phyloP scores from a whole-genome alignment of 345 rosid species.

The Rhodamnia argentea region DNA sequence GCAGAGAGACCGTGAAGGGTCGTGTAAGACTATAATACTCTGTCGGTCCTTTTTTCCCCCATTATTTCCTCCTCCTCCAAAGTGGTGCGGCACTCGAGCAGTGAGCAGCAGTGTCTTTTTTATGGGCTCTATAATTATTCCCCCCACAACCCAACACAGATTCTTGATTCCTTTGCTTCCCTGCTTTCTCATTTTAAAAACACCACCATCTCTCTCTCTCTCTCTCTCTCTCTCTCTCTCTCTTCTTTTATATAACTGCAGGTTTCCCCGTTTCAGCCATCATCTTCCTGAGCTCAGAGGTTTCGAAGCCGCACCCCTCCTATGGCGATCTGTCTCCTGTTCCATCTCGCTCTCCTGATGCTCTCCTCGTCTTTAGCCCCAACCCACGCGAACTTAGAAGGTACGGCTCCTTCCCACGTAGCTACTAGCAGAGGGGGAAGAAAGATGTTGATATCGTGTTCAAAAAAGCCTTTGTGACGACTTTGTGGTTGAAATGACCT shows the following conservation, averaged over 20 bases:
- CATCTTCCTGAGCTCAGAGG: not conserved
- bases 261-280: not conserved
- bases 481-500: not conserved
- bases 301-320: not conserved
- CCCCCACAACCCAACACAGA: not conserved
- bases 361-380: conserved; percentile 4
- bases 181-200: not conserved
- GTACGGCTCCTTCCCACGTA: conserved; percentile 6
- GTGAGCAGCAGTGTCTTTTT: not conserved
- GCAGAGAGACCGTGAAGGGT: too few relatives aligned
- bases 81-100: not conserved
- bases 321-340: conserved; percentile 16
- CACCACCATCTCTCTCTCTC: not conserved
- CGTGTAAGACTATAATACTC: not conserved
- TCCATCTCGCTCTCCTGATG: conserved; percentile 11
- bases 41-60: not conserved
- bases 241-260: not conserved
- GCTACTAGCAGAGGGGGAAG: not conserved
- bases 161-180: not conserved
- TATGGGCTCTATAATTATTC: conserved; percentile 3
- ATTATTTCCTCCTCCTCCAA: not conserved
- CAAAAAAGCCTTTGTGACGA: not conserved
- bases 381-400: conserved; percentile 40
- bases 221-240: not conserved
- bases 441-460: not conserved